phyloP scores from a whole-genome alignment of 768 basidiomycete genomes.

The Dendrothele bispora region DNA sequence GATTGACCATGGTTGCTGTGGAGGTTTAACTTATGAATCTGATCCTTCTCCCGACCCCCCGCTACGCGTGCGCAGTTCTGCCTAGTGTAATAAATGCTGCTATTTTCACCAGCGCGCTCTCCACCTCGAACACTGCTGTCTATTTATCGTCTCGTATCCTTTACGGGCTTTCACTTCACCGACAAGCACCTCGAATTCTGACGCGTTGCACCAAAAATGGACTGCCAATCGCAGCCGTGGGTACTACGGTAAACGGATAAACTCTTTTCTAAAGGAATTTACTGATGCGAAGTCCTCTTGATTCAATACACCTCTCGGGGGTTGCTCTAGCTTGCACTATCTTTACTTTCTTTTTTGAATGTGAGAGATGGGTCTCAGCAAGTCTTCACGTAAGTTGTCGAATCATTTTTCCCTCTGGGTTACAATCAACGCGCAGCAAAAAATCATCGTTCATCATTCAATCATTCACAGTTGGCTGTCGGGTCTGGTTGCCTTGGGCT shows the following conservation, averaged over 20 bases:
- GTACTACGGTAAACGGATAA: constrained; percentile 28
- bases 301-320: too few species aligned
- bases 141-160: constrained; percentile 55
- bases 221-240: constrained; percentile 42
- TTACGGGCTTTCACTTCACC: constrained; percentile 51
- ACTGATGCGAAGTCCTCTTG: constrained; percentile 1
- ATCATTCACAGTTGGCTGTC: constrained; percentile 59
- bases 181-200: constrained; percentile 46
- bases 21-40: too few species aligned
- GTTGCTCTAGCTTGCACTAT: constrained; percentile 35
- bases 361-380: constrained; percentile 53
- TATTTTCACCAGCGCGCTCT: constrained; percentile 72
- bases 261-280: background rate
- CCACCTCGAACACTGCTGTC: constrained; percentile 65
- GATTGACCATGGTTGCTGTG: too few species aligned
- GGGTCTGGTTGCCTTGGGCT: constrained; percentile 63
- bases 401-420: constrained; percentile 3
- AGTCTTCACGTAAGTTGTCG: constrained; percentile 56
- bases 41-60: too few species aligned
- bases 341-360: constrained; percentile 62
- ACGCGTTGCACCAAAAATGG: constrained; percentile 47
- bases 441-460: background rate
- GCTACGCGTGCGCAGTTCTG: too few species aligned
- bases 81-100: constrained; percentile 72
- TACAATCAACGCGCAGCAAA: background rate